Evolutionary conservation across 2,329 filamentous ascomycete genomes (phyloP), one percentile per base, ranked within the genome.

Genomic region (Phialemonium atrogriseum): DNA sequence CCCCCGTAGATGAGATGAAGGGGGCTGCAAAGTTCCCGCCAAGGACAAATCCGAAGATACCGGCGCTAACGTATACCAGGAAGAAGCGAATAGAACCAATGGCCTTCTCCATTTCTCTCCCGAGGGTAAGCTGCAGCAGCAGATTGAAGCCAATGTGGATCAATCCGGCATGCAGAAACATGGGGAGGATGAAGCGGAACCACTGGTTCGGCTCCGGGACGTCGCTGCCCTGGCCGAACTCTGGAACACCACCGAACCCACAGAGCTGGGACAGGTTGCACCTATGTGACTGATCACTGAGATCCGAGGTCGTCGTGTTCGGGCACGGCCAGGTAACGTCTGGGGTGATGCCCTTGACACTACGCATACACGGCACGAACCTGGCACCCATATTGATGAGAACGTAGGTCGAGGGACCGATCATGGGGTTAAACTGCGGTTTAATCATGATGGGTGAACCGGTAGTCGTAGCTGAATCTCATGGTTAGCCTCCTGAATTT

Each of bases 111-210:
- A 98, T 94, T 48, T 98, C 91, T 24, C 82, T 79, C 18, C 83
- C 91, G 34, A 96, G 73, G 0, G 85, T 93, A 49, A 95, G 60
- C 55, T 98, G 91, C 14, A 95, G 70, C 7, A 96, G 70, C 59
- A 98, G 70, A 58, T 98, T 98, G 70, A 96, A 95, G 11, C 77
- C 84, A 36, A 98, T 95, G 52, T 98, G 91, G 40, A 98, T 80
- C 34, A 98, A 61, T 10, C 91, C 91, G 2, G 86, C 87, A 50
- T 98, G 91, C 48, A 98, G 66, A 62, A 98, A 98, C 39, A 98
- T 95, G 23, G 91, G 89, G 2, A 81, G 64, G 50, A 98, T 95
- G 63, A 98, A 96, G 38, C 91, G 83, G 60, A 75, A 98, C 91
- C 91, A 98, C 56, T 98, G 91, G 52, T 96, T 79, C 1, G 91